Evolutionary conservation across 805 yeast genomes (phyloP), one percentile per base, ranked within the genome.

Genomic region (Candida peoriensis): DNA sequence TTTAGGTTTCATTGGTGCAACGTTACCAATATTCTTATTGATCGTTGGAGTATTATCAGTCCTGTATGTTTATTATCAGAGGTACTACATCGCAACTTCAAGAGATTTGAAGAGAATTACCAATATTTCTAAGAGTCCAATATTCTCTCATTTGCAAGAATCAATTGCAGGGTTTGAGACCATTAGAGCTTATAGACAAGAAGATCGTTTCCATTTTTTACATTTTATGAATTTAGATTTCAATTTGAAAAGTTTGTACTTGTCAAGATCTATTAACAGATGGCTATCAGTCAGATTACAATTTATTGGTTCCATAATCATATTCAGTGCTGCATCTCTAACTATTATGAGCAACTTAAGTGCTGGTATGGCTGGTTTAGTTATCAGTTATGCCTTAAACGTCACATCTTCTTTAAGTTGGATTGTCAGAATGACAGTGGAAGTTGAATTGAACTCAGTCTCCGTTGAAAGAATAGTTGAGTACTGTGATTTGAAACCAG

Each of bases 61-160:
- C 21, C 54, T 85, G 32, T 87, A 86, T 58, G 55, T 72, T 30
- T 78, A 81, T 55, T 83, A 80, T 54, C 95, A 86, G 56, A 63
- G 64, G 32, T 81, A 69, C 57, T 88, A 82, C 55, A 70, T 80
- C 42, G 66, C 76, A 4, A 70, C 86, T 1, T 74, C 88, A 8
- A 71, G 96, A 48, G 95, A 87, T 54, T 64, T 87, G 48, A 84
- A 83, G 54, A 72, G 96, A 49, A 63, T 86, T 33, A 76, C 74
- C 30, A 76, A 83, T 34, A 68, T 77, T 16, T 70, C 90, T 5
- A 70, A 75, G 49, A 75, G 85, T 37, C 96, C 96, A 3, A 76
- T 86, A 13, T 82, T 74, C 63, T 82, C 95, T 0, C 87, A 82
- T 46, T 69, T 88, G 43, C 89, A 84, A 52, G 96, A 88, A 52